phyloP scores from a whole-genome alignment of 2,329 filamentous ascomycete genomes.

The Trichoderma pleuroti region DNA sequence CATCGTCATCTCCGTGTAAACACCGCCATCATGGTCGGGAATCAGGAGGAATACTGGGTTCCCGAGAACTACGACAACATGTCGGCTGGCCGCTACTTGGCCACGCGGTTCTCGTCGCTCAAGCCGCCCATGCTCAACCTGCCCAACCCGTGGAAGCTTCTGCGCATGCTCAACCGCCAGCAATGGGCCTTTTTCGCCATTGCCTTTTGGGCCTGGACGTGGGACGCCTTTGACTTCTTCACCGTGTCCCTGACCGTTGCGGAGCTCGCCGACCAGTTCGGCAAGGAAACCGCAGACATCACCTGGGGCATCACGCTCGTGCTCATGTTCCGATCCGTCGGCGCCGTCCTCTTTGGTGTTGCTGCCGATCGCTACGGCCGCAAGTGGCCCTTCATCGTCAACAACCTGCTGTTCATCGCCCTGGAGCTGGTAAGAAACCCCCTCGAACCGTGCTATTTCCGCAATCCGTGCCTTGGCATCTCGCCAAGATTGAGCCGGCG shows the following conservation, averaged over 20 bases:
- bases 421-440: conserved; percentile 61
- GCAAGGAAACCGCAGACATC: conserved; percentile 53
- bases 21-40: conserved; percentile 18
- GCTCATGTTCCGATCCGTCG: conserved; percentile 58
- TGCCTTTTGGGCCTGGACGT: conserved; percentile 55
- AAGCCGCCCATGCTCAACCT: conserved; percentile 55
- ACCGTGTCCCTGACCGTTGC: conserved; percentile 59
- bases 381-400: conserved; percentile 72
- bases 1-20: not conserved
- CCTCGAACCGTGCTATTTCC: not conserved
- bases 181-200: conserved; percentile 56
- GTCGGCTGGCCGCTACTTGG: conserved; percentile 45
- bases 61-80: conserved; percentile 48
- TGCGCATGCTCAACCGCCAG: conserved; percentile 46
- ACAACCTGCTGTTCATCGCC: conserved; percentile 68
- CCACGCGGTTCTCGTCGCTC: conserved; percentile 52
- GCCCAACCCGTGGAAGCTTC: conserved; percentile 49
- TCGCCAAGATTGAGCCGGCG: conserved; percentile 3
- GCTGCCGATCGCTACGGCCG: conserved; percentile 55
- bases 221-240: conserved; percentile 66
- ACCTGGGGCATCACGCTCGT: conserved; percentile 64
- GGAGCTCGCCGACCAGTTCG: conserved; percentile 51
- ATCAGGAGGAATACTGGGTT: conserved; percentile 29
- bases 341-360: conserved; percentile 52
- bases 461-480: not conserved